Evolutionary conservation across 257 asterid genomes (phyloP), one percentile per base, ranked within the genome.

Genomic region (Salvia splendens): DNA sequence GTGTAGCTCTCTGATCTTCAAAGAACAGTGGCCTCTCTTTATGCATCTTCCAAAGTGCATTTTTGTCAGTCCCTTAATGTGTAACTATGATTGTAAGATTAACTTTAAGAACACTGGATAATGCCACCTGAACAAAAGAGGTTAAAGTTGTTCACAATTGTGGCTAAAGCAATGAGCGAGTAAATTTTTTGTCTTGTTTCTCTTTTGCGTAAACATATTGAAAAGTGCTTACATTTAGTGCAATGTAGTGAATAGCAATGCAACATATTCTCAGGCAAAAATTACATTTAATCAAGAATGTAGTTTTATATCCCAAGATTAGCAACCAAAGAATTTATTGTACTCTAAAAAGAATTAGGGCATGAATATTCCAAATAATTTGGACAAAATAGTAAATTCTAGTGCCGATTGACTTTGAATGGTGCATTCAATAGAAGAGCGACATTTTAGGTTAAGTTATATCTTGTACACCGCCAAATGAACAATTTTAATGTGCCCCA

Each of bases 261-360:
- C 30, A 24, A 60, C 46, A 16, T 12, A 32, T 33, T 42, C 7
- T 50, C 60, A 40, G 33, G 52, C 16, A 38, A 33, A 59, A 63
- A 8, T 53, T 54, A 42, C 48, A 54, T 46, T 40, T 12, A 2
- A 15, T 73, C 60, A 75, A 57, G 9, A 67, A 58, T 43, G 68
- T 73, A 61, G 53, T 55, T 38, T 32, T 66, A 63, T 65, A 75
- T 61, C 59, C 20, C 68, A 65, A 49, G 65, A 46, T 7, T 32
- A 67, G 45, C 50, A 38, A 47, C 70, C 12, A 68, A 73, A 70
- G 69, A 76, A 73, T 73, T 49, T 62, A 43, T 40, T 61, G 63
- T 53, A 59, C 40, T 30, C 63, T 49, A 24, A 63, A 72, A 73
- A 72, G 74, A 80, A 71, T 77, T 11, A 60, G 30, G 73, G 38